These are phyloP conservation scores for Thraustotheca clavata DNA, from an alignment of 352 stramenopile genomes.

Conservation along the genomic window DNA sequence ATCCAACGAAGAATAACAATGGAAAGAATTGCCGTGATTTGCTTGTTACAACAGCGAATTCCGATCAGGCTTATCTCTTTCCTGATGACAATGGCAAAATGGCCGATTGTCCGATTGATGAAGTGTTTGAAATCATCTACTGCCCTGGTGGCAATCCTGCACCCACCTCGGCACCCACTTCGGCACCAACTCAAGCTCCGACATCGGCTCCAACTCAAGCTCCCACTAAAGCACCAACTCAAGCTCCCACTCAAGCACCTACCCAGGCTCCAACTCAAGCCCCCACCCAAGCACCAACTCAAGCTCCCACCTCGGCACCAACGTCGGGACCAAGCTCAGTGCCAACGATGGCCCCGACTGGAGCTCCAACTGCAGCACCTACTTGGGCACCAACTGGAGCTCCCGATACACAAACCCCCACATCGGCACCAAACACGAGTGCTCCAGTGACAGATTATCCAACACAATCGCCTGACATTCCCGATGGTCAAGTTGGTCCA, in stretches of 20 bases:
- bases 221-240: not conserved
- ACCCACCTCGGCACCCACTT: not conserved
- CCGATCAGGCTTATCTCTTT: conserved; percentile 47
- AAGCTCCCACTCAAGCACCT: not conserved
- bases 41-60: conserved; percentile 27
- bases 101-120: conserved; percentile 36
- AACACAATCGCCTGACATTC: not conserved
- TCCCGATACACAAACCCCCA: not conserved
- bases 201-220: not conserved
- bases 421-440: not conserved
- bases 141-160: conserved; percentile 27
- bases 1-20: conserved; percentile 27
- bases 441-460: not conserved
- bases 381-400: not conserved
- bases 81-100: conserved; percentile 56
- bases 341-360: not conserved
- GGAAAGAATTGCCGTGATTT: conserved; percentile 30
- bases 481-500: not conserved
- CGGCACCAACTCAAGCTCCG: not conserved
- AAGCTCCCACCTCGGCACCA: not conserved
- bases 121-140: conserved; percentile 43
- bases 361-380: not conserved
- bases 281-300: conserved; percentile 1
- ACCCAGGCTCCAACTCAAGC: not conserved
- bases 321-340: not conserved